Conservation (phyloP, 2,329 filamentous ascomycete species). For the Penicillium oxalicum region DNA sequence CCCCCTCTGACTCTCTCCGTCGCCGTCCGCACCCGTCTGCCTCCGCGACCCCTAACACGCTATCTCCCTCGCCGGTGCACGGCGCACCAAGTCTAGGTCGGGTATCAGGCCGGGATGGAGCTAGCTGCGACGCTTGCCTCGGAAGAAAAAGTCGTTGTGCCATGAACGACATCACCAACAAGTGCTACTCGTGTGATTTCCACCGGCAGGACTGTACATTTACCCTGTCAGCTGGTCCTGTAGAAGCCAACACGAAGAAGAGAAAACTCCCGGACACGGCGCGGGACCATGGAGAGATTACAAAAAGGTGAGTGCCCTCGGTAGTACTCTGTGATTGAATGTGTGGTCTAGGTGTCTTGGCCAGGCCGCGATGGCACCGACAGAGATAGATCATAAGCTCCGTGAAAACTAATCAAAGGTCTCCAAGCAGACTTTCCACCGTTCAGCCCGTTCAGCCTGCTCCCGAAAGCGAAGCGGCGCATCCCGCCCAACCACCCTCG, state of each 20-base stretch:
- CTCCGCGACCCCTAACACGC: slow-evolving; percentile 18
- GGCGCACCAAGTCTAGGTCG: slow-evolving; percentile 23
- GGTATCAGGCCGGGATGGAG: slow-evolving; percentile 31
- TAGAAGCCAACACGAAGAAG: slow-evolving; percentile 31
- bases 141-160: slow-evolving; percentile 40
- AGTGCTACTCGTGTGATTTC: slow-evolving; percentile 42
- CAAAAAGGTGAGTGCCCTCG: slow-evolving; percentile 32
- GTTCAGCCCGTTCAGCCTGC: slow-evolving; percentile 10
- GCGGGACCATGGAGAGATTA: slow-evolving; percentile 24
- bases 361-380: no score
- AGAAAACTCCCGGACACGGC: slow-evolving; percentile 34
- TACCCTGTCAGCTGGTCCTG: slow-evolving; percentile 22
- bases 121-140: slow-evolving; percentile 40
- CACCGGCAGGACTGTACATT: slow-evolving; percentile 43
- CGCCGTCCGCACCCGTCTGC: slow-evolving; percentile 18
- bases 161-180: slow-evolving; percentile 41
- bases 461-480: slow-evolving; percentile 7
- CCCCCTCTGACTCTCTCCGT: slow-evolving; percentile 21
- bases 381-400: slow-evolving; percentile 2
- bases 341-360: not conserved
- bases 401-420: slow-evolving; percentile 8
- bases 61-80: slow-evolving; percentile 22
- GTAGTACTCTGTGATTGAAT: not conserved
- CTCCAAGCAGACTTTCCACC: slow-evolving; percentile 22
- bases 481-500: slow-evolving; percentile 11